Percentiles rank a stretch among this genome's conserved stretches.
phyloP scores from a whole-genome alignment of 2,329 filamentous ascomycete genomes.

The Botrytis galanthina region DNA sequence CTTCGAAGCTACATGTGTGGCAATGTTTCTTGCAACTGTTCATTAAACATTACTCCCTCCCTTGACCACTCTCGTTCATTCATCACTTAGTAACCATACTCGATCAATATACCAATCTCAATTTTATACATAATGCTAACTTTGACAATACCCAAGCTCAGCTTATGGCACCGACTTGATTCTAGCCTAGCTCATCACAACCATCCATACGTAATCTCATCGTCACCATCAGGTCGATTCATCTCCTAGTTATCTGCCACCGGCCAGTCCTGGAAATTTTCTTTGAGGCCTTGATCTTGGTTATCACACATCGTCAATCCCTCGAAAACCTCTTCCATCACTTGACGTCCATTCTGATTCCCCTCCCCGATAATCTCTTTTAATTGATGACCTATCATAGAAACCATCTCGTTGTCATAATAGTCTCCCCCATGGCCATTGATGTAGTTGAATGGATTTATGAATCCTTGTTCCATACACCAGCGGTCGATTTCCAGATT shows the following conservation, averaged over 20 bases:
- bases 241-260: not conserved
- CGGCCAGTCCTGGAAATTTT: not conserved
- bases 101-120: not conserved
- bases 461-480: not conserved
- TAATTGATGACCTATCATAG: not conserved
- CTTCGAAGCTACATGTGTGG: not conserved
- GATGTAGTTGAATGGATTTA: not conserved
- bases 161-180: not conserved
- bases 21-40: not conserved
- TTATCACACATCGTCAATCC: not conserved
- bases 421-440: not conserved
- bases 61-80: not conserved
- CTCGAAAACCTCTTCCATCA: not conserved
- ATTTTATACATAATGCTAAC: not conserved
- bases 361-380: not conserved
- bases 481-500: not conserved
- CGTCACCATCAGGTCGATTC: not conserved
- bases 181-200: not conserved
- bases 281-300: not conserved
- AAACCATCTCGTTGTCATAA: not conserved
- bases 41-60: not conserved
- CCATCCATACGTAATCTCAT: not conserved
- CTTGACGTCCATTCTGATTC: no score
- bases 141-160: not conserved
- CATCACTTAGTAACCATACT: not conserved